phyloP scores from a whole-genome alignment of 140 eudicot genomes.

The Stevia rebaudiana region DNA sequence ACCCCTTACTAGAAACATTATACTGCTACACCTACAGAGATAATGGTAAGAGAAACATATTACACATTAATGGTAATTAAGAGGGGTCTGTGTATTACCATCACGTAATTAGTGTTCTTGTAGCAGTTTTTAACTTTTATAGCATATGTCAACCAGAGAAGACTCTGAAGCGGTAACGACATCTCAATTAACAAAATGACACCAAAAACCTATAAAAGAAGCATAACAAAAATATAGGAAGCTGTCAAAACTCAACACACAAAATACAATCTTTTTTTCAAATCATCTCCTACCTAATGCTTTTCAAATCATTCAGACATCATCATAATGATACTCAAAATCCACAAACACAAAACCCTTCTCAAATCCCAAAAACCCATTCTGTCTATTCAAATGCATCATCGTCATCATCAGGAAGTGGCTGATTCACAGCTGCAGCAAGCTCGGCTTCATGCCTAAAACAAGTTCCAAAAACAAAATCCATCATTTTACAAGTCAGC shows the following conservation, averaged over 20 bases:
- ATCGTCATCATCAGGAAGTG: slow-evolving; percentile 58
- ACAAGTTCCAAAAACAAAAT: not conserved
- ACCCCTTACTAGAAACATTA: no score
- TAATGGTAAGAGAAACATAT: no score
- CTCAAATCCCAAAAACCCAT: slow-evolving; percentile 9
- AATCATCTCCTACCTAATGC: slow-evolving; percentile 17
- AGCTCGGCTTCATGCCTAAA: slow-evolving; percentile 55
- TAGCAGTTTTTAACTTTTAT: no score
- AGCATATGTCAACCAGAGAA: no score
- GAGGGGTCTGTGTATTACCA: no score
- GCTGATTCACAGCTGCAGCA: slow-evolving; percentile 46
- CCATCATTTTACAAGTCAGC: not conserved
- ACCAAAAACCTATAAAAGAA: no score
- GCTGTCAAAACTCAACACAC: slow-evolving; percentile 28
- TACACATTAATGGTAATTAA: no score
- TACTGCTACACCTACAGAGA: no score
- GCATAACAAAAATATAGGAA: slow-evolving; percentile 14
- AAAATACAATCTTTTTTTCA: slow-evolving; percentile 2
- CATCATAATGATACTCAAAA: slow-evolving; percentile 7
- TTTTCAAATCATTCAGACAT: slow-evolving; percentile 3
- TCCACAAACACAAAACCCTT: slow-evolving; percentile 9
- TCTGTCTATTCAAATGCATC: slow-evolving; percentile 42
- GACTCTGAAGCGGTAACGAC: no score
- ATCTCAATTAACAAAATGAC: no score
- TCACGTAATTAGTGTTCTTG: no score